These are phyloP conservation scores for Fusarium sp. DNA, from an alignment of 2,329 filamentous ascomycete species.

Conservation along the genomic window DNA sequence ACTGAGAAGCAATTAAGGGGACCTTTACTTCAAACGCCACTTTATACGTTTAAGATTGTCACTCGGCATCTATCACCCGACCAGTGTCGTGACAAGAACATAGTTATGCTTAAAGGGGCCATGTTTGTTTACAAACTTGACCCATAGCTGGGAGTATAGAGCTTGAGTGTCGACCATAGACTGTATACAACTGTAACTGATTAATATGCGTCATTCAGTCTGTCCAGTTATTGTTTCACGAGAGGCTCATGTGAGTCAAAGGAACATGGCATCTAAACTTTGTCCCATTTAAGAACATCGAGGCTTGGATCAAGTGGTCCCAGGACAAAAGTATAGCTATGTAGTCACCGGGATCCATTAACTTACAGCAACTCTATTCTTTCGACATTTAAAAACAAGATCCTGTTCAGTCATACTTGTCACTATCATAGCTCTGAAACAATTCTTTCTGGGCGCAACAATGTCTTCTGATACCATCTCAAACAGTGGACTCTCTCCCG, in stretches of 20 bases:
- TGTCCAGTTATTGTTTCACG: too few species aligned
- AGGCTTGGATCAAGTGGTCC: background rate
- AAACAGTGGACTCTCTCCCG: background rate
- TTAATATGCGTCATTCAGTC: background rate
- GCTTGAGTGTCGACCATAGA: background rate
- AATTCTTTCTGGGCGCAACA: background rate
- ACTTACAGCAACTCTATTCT: background rate
- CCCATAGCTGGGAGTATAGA: background rate
- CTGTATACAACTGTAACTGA: background rate
- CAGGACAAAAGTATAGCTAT: background rate
- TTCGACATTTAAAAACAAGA: background rate
- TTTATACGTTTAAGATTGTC: background rate
- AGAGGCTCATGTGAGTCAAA: background rate
- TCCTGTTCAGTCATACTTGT: background rate
- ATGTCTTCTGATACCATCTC: conserved; percentile 5
- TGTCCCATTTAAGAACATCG: background rate
- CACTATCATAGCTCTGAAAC: background rate
- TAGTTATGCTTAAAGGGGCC: background rate
- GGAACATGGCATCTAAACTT: background rate
- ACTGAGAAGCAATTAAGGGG: background rate
- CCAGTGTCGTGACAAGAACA: background rate
- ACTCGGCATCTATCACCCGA: background rate
- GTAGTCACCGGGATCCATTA: background rate
- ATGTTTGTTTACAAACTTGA: background rate
- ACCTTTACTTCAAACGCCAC: background rate